Conservation (phyloP, 208 protist genomes). For the Borovskyia barvae region DNA sequence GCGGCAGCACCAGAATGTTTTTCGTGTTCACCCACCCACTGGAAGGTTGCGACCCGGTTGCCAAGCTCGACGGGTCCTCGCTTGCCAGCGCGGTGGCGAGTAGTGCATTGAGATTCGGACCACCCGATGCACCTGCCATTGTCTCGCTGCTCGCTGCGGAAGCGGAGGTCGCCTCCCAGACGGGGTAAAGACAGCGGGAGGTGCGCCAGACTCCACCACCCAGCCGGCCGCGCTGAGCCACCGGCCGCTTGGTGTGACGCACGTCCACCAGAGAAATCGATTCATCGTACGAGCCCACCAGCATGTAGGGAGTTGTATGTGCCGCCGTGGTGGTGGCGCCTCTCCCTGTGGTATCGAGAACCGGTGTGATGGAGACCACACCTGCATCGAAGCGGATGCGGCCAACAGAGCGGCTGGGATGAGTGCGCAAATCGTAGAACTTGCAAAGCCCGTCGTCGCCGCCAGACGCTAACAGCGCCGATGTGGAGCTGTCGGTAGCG, state of each 20-base stretch:
- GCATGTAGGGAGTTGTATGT: constrained; percentile 38
- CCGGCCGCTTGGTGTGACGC: constrained; percentile 37
- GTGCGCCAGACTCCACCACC: constrained; percentile 85
- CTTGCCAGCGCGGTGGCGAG: no score
- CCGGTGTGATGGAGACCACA: constrained; percentile 73
- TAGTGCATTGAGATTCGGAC: no score
- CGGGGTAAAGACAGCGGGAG: constrained; percentile 40
- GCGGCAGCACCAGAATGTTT: constrained; percentile 63
- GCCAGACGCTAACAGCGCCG: constrained; percentile 47
- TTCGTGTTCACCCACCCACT: constrained; percentile 36
- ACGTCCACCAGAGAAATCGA: constrained; percentile 69
- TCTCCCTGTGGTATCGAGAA: constrained; percentile 25
- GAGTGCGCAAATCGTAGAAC: constrained; percentile 52
- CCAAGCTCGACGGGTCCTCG: no score
- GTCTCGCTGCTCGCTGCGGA: not conserved
- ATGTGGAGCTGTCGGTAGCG: not conserved
- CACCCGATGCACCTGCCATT: no score
- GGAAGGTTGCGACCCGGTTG: not conserved
- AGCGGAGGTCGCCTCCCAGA: not conserved
- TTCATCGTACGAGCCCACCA: constrained; percentile 85
- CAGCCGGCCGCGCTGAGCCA: constrained; percentile 37
- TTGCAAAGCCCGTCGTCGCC: constrained; percentile 79
- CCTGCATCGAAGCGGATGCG: constrained; percentile 63
- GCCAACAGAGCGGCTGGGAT: constrained; percentile 14
- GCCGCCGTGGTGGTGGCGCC: not conserved